Evolutionary conservation across 805 yeast species (phyloP).

Genomic region (Ogataea saltuana): DNA sequence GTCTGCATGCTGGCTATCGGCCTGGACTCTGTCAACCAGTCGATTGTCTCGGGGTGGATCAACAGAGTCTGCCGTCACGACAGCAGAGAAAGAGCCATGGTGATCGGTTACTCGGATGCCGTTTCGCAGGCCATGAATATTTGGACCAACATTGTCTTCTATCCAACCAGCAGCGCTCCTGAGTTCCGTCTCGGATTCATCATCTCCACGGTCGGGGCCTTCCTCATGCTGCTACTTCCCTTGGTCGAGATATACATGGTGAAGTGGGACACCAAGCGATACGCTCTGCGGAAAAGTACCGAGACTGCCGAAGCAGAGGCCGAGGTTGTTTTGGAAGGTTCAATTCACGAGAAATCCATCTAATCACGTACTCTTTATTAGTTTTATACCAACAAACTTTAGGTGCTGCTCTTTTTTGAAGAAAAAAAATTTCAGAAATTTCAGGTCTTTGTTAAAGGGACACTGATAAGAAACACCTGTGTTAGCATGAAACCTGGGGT

Average conservation of each 20-base stretch:
- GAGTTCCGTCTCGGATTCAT: constrained; percentile 41
- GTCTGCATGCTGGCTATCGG: constrained; percentile 40
- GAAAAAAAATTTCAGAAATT: no score
- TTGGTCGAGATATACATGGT: constrained; percentile 31
- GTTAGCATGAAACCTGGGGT: no score
- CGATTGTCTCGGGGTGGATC: constrained; percentile 44
- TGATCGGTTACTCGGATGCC: constrained; percentile 43
- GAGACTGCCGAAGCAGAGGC: background rate
- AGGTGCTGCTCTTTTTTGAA: no score
- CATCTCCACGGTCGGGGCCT: constrained; percentile 37
- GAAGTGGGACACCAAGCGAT: constrained; percentile 28
- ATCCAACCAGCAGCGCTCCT: constrained; percentile 44
- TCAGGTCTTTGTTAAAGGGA: no score
- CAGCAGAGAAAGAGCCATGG: constrained; percentile 62
- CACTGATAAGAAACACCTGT: no score
- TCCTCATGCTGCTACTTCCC: constrained; percentile 40
- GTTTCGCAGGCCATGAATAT: constrained; percentile 46
- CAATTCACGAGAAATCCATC: background rate
- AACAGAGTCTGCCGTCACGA: constrained; percentile 48
- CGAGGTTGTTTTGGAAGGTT: background rate
- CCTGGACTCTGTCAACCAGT: constrained; percentile 38
- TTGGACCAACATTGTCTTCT: constrained; percentile 47
- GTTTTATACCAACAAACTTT: no score
- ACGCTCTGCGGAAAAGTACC: constrained; percentile 10
- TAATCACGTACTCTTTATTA: no score